A percentile compares a stretch with the other conserved stretches of the same genome.
Evolutionary conservation across 1,284 basidiomycete species (phyloP).

Genomic region (Pseudozyma sp.): DNA sequence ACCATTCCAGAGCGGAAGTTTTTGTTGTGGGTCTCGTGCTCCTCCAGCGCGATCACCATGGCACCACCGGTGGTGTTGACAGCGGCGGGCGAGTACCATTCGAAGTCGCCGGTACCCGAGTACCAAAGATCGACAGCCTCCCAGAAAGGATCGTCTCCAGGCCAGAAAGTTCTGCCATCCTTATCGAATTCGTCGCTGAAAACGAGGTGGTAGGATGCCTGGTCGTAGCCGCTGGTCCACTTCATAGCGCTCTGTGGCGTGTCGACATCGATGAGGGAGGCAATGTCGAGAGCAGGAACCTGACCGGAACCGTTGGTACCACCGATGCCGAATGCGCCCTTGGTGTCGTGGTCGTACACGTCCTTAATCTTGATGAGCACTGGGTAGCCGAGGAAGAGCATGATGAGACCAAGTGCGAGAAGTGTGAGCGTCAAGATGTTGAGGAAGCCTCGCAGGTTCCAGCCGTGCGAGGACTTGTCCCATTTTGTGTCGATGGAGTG

Average conservation of each 20-base stretch:
- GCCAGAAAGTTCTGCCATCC: conserved; percentile 75
- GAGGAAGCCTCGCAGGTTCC: conserved; percentile 55
- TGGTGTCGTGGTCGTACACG: conserved; percentile 47
- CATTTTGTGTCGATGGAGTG: conserved; percentile 52
- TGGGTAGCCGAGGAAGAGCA: conserved; percentile 67
- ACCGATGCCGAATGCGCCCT: conserved; percentile 74
- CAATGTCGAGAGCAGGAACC: conserved; percentile 50
- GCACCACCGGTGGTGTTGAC: conserved; percentile 60
- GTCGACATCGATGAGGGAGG: conserved; percentile 55
- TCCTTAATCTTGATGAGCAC: conserved; percentile 56
- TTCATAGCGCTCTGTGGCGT: conserved; percentile 45
- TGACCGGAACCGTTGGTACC: conserved; percentile 71
- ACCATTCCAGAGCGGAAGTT: conserved; percentile 68
- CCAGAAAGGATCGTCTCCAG: conserved; percentile 67
- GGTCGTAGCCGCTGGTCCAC: conserved; percentile 36
- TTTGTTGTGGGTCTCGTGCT: conserved; percentile 56
- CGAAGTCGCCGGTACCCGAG: conserved; percentile 63
- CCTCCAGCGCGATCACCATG: conserved; percentile 58
- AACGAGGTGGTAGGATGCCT: conserved; percentile 73
- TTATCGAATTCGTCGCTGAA: conserved; percentile 79
- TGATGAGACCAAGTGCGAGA: conserved; percentile 55
- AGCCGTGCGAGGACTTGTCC: conserved; percentile 50
- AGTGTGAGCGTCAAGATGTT: conserved; percentile 59
- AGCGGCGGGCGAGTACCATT: conserved; percentile 69
- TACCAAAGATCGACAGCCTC: conserved; percentile 67